phyloP scores from a whole-genome alignment of 2,329 filamentous ascomycete species.

The Pezicula neosporulosa region DNA sequence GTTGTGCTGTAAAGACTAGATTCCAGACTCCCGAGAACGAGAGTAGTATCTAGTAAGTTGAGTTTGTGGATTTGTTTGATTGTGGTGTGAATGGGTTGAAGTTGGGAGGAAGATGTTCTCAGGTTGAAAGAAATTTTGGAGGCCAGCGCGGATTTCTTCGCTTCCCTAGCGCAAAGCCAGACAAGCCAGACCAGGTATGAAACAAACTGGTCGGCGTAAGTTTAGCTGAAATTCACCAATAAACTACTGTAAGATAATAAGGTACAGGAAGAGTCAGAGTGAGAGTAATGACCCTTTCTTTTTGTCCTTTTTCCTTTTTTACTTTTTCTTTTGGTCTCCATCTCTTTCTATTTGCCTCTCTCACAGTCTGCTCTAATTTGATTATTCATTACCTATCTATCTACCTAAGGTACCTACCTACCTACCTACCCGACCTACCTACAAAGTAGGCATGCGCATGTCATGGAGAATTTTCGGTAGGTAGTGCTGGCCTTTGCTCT shows the following conservation, averaged over 20 bases:
- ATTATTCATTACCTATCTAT: no score
- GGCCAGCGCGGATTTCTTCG: background rate
- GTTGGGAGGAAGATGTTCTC: conserved; percentile 2
- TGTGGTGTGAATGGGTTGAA: conserved; percentile 10
- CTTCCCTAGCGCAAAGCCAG: no score
- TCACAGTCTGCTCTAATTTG: no score
- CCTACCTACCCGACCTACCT: no score
- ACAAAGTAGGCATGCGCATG: no score
- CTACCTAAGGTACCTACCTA: no score
- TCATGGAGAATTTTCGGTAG: no score
- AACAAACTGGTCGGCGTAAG: background rate
- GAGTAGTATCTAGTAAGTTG: conserved; percentile 28
- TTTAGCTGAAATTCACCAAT: background rate
- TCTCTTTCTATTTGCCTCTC: background rate
- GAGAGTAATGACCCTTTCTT: no score
- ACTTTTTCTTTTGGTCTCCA: background rate
- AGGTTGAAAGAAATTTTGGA: conserved; percentile 11
- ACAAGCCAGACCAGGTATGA: no score
- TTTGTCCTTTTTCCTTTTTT: background rate
- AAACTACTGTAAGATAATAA: no score
- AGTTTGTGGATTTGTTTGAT: conserved; percentile 8
- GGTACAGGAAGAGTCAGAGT: background rate
- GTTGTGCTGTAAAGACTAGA: conserved; percentile 40
- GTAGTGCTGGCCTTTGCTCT: no score
- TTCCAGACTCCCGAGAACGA: conserved; percentile 42